A percentile compares a stretch with the other conserved stretches of the same genome.
These are phyloP conservation scores for Pseudogymnoascus sp. DNA, from an alignment of 2,329 filamentous ascomycete species.

Conservation along the genomic window DNA sequence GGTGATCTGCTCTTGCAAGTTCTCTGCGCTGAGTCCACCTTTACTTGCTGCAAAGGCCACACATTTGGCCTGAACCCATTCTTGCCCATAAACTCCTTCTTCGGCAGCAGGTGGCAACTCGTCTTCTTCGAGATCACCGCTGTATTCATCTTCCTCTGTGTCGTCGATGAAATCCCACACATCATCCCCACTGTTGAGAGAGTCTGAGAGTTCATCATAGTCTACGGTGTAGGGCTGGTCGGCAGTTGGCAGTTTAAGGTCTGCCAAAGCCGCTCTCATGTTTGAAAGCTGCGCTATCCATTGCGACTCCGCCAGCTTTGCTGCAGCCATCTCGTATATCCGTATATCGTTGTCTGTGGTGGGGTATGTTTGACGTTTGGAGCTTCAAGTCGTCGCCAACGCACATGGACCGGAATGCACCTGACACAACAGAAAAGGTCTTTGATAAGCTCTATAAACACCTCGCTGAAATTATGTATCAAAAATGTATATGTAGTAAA, in stretches of 20 bases:
- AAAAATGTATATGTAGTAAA: neutral
- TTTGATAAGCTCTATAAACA: neutral
- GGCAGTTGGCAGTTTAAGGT: conserved; percentile 46
- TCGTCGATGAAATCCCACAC: conserved; percentile 90
- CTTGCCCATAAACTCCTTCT: conserved; percentile 41
- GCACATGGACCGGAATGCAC: neutral
- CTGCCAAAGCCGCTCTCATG: conserved; percentile 79
- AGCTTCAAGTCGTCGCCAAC: neutral
- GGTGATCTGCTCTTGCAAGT: conserved; percentile 70
- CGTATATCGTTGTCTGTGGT: neutral
- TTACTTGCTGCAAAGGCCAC: conserved; percentile 54
- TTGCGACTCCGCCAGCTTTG: conserved; percentile 40
- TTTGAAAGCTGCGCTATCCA: conserved; percentile 80
- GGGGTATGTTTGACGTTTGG: neutral
- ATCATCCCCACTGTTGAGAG: conserved; percentile 62
- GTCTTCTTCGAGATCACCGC: conserved; percentile 55
- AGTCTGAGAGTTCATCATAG: conserved; percentile 43
- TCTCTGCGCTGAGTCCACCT: conserved; percentile 57
- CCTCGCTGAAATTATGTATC: neutral
- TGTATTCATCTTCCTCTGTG: conserved; percentile 56
- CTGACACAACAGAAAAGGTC: neutral
- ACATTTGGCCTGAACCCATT: conserved; percentile 69
- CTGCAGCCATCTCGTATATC: neutral
- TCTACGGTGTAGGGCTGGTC: conserved; percentile 33
- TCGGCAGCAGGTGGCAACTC: conserved; percentile 27